phyloP scores from a whole-genome alignment of 1,284 basidiomycete genomes.

The Leccinum pseudoinsigne region DNA sequence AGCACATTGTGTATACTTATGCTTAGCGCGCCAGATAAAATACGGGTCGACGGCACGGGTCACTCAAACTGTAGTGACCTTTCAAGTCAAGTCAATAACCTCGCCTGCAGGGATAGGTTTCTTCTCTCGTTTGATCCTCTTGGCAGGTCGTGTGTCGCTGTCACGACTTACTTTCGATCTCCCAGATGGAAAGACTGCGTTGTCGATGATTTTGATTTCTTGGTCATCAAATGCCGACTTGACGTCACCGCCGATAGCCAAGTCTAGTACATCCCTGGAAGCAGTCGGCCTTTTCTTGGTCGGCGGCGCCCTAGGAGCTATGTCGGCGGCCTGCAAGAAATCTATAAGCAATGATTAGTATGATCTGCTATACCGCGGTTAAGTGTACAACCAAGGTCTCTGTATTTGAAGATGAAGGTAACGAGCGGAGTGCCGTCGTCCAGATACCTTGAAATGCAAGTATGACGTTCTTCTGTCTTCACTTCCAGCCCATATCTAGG shows the following conservation, averaged over 20 bases:
- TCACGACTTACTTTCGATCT: not conserved
- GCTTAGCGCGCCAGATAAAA: not conserved
- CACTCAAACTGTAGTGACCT: not conserved
- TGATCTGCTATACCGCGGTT: not conserved
- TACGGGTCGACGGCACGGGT: not conserved
- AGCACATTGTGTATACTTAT: not conserved
- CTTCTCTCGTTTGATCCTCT: conserved; percentile 31
- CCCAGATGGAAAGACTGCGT: conserved; percentile 4
- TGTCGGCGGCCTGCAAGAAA: conserved; percentile 7
- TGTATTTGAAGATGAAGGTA: conserved; percentile 32
- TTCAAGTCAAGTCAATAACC: conserved; percentile 33
- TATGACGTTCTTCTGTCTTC: not conserved
- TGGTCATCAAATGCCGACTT: conserved; percentile 11
- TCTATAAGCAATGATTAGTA: conserved; percentile 13
- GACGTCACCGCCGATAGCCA: conserved; percentile 14
- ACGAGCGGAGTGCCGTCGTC: conserved; percentile 23
- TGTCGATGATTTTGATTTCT: conserved; percentile 12
- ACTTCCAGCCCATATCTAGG: conserved; percentile 27
- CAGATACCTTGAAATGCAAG: not conserved
- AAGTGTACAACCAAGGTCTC: conserved; percentile 27
- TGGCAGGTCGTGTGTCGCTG: conserved; percentile 12
- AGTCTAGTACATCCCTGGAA: conserved; percentile 25
- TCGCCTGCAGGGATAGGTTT: conserved; percentile 15
- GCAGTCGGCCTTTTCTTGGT: not conserved
- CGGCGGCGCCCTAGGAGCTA: conserved; percentile 20